Evolutionary conservation across 805 yeast genomes (phyloP), one percentile per base, ranked within the genome.

Genomic region (Spathaspora boniae): DNA sequence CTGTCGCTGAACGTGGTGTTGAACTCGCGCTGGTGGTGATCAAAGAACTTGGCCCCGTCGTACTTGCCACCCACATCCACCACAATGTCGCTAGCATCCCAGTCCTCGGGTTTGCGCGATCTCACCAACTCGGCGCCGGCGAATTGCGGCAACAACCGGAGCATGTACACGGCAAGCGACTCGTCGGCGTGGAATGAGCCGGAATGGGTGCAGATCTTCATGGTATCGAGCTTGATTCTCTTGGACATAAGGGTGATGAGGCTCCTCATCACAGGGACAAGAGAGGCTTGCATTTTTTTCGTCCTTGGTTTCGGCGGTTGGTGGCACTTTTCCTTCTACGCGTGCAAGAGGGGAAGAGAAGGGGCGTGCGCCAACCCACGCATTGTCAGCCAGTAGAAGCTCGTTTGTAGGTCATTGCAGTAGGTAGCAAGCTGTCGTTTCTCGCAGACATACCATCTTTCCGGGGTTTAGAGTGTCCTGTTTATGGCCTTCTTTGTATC

Each of bases 101-200:
- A 84, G 38, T 78, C 82, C 11, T 67, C 76, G 7, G 89, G 83
- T 42, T 81, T 82, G 66, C 98, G 77, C 3, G 96, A 84, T 58
- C 98, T 80, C 15, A 86, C 76, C 15, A 93, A 69, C 35, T 68
- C 70, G 15, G 95, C 80, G 40, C 78, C 68, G 31, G 73, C 54
- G 59, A 61, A 93, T 56, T 73, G 70, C 6, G 95, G 93, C 31
- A 91, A 63, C 14, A 78, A 65, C 46, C 74, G 77, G 38, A 93
- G 66, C 82, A 93, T 79, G 58, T 73, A 89, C 3, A 91, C 96
- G 2, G 98, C 98, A 34, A 93, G 72, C 8, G 95, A 80, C 60
- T 93, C 98, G 59, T 93, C 98, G 8, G 98, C 98, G 56, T 93
- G 98, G 71, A 93, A 93, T 0, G 88, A 74, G 6, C 98, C 98